These are phyloP conservation scores for Aspergillus neotritici DNA, from an alignment of 2,329 filamentous ascomycete genomes.

Conservation along the genomic window DNA sequence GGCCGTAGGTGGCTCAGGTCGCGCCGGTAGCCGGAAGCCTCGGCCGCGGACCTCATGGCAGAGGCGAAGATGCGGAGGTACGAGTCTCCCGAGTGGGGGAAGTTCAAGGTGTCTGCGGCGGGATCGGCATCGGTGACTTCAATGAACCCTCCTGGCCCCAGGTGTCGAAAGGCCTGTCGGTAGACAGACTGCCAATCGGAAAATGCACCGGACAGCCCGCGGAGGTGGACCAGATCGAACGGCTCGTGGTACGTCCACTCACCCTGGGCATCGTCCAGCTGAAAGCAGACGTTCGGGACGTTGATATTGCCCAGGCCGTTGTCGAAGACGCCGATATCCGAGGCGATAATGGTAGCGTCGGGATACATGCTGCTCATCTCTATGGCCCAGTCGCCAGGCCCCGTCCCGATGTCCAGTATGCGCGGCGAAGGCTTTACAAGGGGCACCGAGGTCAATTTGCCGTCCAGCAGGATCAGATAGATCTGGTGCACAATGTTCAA, in stretches of 20 bases:
- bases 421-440: conserved; percentile 24
- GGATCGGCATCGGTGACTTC: conserved; percentile 42
- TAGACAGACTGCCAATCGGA: conserved; percentile 44
- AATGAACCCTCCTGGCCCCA: conserved; percentile 43
- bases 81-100: conserved; percentile 23
- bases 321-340: conserved; percentile 41
- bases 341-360: conserved; percentile 44
- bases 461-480: conserved; percentile 45
- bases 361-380: conserved; percentile 43
- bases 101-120: conserved; percentile 20
- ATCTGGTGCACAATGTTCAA: conserved; percentile 59
- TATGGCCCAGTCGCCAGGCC: conserved; percentile 47
- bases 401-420: conserved; percentile 44
- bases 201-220: conserved; percentile 45
- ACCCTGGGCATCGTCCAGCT: conserved; percentile 45
- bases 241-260: conserved; percentile 46
- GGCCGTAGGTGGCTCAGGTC: conserved; percentile 41
- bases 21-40: conserved; percentile 36
- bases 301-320: conserved; percentile 30
- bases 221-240: conserved; percentile 48
- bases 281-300: conserved; percentile 42
- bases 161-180: conserved; percentile 40
- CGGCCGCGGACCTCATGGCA: conserved; percentile 35
- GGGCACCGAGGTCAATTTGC: conserved; percentile 28
- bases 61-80: conserved; percentile 30